phyloP scores from a whole-genome alignment of 495 filamentous ascomycete genomes.

The Aspergillus heteromorphus region DNA sequence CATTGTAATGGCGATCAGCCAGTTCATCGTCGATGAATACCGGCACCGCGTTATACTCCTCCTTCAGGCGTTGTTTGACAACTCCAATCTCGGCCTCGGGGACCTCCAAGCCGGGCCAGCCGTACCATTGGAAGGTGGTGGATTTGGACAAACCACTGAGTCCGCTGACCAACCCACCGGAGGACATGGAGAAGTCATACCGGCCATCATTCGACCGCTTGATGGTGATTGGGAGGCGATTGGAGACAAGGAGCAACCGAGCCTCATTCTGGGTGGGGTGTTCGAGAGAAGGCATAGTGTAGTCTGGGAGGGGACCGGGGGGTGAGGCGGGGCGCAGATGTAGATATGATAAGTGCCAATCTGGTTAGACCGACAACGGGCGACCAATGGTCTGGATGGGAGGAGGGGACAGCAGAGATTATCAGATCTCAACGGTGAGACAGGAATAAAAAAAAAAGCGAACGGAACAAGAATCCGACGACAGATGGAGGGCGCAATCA shows the following conservation, averaged over 20 bases:
- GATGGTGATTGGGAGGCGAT: constrained; percentile 91
- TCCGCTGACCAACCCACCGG: constrained; percentile 87
- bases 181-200: constrained; percentile 91
- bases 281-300: constrained; percentile 33
- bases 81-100: constrained; percentile 61
- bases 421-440: constrained; percentile 1
- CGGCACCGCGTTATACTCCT: constrained; percentile 67
- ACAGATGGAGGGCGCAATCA: neutral
- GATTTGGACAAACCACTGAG: constrained; percentile 84
- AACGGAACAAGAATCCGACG: neutral
- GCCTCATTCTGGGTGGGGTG: constrained; percentile 29
- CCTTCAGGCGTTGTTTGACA: constrained; percentile 61
- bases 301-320: neutral
- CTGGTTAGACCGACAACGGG: neutral
- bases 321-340: neutral
- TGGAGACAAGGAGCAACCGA: constrained; percentile 78
- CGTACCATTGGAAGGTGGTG: constrained; percentile 95
- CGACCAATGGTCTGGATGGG: neutral
- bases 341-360: neutral
- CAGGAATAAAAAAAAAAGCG: neutral
- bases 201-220: constrained; percentile 78
- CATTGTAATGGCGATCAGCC: constrained; percentile 79
- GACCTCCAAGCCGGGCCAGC: constrained; percentile 89
- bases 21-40: constrained; percentile 76
- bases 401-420: neutral